Evolutionary conservation across 768 basidiomycete species (phyloP), one percentile per base, ranked within the genome.

Genomic region (Lentinula sp.): DNA sequence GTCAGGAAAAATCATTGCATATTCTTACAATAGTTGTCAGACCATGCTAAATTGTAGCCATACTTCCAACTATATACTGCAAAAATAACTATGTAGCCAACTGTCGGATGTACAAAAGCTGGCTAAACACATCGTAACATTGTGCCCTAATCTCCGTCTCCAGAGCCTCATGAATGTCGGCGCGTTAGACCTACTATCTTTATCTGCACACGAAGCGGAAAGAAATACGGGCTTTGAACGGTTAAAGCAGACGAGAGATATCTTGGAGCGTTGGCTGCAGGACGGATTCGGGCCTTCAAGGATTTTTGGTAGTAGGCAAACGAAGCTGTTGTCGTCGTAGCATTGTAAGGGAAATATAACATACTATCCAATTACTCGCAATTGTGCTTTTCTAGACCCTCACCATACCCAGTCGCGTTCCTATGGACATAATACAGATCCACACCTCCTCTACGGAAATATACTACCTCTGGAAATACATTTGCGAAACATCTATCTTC

Each of bases 121-220:
- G 21, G 94, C 91, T 3, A 75, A 71, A 57, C 83, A 91, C 66
- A 78, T 99, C 70, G 65, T 97, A 50, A 69, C 72, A 1, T 73
- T 78, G 34, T 99, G 97, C 72, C 89, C 92, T 1, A 78, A 76
- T 16, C 80, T 99, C 34, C 82, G 78, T 21, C 75, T 98, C 4
- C 84, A 86, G 55, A 97, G 97, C 4, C 74, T 99, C 52, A 99
- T 99, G 97, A 98, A 97, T 1, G 98, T 99, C 65, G 97, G 97
- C 1, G 84, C 93, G 16, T 79, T 91, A 57, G 80, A 85, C 40
- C 80, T 85, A 23, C 23, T 23, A 63, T 94, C 93, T 2, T 78
- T 89, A 34, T 68, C 74, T 9, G 78, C 80, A 0, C 74, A 71
- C n/a, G 77, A 76, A 48, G 76, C 70, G 2, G 74, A 79, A 48